Percentiles rank a stretch among this genome's conserved stretches.
Evolutionary conservation across 768 basidiomycete species (phyloP).

Genomic region (Lactifluus subvellereus): DNA sequence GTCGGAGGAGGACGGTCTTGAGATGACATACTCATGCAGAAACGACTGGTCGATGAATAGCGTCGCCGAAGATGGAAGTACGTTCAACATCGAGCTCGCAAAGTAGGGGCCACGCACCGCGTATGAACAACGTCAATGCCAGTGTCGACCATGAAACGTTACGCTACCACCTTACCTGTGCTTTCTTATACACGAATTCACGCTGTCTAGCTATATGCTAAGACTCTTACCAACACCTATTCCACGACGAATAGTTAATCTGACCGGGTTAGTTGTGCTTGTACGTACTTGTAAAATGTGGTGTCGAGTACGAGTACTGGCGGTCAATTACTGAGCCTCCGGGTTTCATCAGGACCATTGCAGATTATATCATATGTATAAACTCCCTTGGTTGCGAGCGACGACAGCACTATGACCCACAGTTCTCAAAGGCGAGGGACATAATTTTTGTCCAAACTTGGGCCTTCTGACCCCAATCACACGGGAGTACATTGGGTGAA

Average conservation of each 20-base stretch:
- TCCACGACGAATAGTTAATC: neutral
- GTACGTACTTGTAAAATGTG: neutral
- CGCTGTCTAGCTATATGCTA: neutral
- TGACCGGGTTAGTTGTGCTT: neutral
- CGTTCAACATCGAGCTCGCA: slow-evolving; percentile 15
- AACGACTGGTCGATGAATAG: slow-evolving; percentile 12
- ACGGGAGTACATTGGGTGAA: no score
- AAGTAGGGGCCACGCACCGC: neutral
- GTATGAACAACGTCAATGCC: neutral
- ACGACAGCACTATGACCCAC: neutral
- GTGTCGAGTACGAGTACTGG: neutral
- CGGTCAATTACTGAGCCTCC: neutral
- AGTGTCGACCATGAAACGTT: neutral
- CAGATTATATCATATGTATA: neutral
- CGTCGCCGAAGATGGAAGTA: slow-evolving; percentile 1
- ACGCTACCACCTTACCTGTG: neutral
- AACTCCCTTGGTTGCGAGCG: no score
- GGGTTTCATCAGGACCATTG: no score
- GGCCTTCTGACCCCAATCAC: no score
- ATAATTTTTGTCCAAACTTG: no score
- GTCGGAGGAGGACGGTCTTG: slow-evolving; percentile 9
- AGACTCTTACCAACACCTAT: neutral
- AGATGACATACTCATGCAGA: slow-evolving; percentile 2
- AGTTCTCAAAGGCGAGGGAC: neutral
- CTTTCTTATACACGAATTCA: neutral